Evolutionary conservation across 129 eudicot species (phyloP).

Genomic region (sunflower (Helianthus annuus)): HanXRQr2.0-SUNRISE NC_035442.2:108604069-108604568

Average conservation of each 20-base stretch:
- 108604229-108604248: too few species aligned
- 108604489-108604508: slow-evolving; percentile 61
- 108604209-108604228: too few species aligned
- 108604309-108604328: slow-evolving; percentile 84
- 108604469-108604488: slow-evolving; percentile 90
- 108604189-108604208: too few species aligned
- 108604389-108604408: slow-evolving; percentile 52
- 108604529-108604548: neutral
- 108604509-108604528: neutral
- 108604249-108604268: too few species aligned
- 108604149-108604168: too few species aligned
- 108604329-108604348: slow-evolving; percentile 45
- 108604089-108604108: too few species aligned
- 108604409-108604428: slow-evolving; percentile 73
- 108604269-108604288: slow-evolving; percentile 90
- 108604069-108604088: too few species aligned
- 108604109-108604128: too few species aligned
- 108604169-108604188: too few species aligned
- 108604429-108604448: slow-evolving; percentile 72
- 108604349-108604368: slow-evolving; percentile 28
- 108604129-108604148: too few species aligned
- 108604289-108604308: slow-evolving; percentile 96
- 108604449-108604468: slow-evolving; percentile 59
- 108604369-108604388: slow-evolving; percentile 33
- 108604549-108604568: slow-evolving; percentile 69